Conservation (phyloP, 306 rosid genomes). For the Dryas alaskensis region DNA sequence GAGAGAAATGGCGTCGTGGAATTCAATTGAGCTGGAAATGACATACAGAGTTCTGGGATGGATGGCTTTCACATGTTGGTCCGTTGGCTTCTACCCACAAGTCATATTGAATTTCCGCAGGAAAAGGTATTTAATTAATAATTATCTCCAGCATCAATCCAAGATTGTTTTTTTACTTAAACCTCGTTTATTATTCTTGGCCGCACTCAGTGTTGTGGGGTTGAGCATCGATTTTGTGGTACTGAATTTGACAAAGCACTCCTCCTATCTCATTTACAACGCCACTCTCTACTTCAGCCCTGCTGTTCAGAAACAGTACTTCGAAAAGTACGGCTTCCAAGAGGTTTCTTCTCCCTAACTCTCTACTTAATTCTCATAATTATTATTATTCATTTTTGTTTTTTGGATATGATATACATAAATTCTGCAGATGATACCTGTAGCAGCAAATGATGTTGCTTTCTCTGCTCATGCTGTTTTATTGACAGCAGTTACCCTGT, state of each 20-base stretch:
- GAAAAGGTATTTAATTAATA: constrained; percentile 47
- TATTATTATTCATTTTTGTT: not conserved
- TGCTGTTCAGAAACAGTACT: constrained; percentile 63
- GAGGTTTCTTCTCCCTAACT: constrained; percentile 42
- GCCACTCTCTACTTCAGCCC: constrained; percentile 74
- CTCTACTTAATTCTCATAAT: not conserved
- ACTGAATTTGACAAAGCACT: constrained; percentile 80
- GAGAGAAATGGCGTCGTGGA: constrained; percentile 60
- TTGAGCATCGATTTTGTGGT: constrained; percentile 80
- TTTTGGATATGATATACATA: too few species aligned
- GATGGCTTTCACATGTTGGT: constrained; percentile 69
- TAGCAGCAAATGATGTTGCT: constrained; percentile 92
- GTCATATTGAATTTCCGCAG: constrained; percentile 72
- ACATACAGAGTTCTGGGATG: constrained; percentile 69
- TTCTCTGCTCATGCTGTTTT: constrained; percentile 86
- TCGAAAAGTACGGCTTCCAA: constrained; percentile 58
- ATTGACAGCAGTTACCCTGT: constrained; percentile 58
- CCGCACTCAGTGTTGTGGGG: constrained; percentile 68
- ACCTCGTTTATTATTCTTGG: too few species aligned
- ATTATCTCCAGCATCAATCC: not conserved
- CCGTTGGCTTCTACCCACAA: constrained; percentile 80
- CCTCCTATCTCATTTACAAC: constrained; percentile 79
- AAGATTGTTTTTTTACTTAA: too few species aligned
- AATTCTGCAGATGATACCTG: constrained; percentile 82
- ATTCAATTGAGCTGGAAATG: constrained; percentile 60